phyloP scores from a whole-genome alignment of 1,139 yeast genomes.

The Wickerhamiella infanticola region DNA sequence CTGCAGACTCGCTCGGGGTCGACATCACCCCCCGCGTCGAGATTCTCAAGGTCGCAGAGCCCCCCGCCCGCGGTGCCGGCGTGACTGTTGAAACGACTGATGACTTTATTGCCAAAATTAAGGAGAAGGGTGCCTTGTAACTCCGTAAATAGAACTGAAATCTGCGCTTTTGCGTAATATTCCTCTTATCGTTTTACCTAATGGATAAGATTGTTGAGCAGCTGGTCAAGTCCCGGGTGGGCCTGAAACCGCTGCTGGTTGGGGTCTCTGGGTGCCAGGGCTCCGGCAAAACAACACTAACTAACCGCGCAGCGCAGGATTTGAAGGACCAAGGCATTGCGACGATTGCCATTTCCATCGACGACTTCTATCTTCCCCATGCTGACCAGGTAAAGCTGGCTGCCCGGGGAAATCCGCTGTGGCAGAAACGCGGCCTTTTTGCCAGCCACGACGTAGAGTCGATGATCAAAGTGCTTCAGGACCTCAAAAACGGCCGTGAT shows the following conservation, averaged over 20 bases:
- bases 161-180: neutral
- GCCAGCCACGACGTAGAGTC: constrained; percentile 74
- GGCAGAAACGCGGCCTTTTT: constrained; percentile 78
- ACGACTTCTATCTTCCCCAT: constrained; percentile 68
- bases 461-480: constrained; percentile 20
- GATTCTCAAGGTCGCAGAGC: constrained; percentile 65
- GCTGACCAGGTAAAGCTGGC: constrained; percentile 39
- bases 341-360: constrained; percentile 55
- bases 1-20: constrained; percentile 55
- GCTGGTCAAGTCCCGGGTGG: neutral
- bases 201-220: neutral
- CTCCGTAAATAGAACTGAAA: neutral
- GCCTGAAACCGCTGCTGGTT: constrained; percentile 3
- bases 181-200: neutral
- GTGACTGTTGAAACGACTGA: constrained; percentile 66
- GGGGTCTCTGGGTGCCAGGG: constrained; percentile 66
- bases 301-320: constrained; percentile 30
- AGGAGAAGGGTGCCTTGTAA: constrained; percentile 29
- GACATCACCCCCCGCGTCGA: constrained; percentile 51
- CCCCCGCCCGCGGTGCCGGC: constrained; percentile 71
- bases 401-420: constrained; percentile 33
- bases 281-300: constrained; percentile 68
- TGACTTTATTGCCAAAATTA: constrained; percentile 63
- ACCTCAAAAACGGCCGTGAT: constrained; percentile 19
- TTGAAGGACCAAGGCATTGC: constrained; percentile 25